Base-by-base conservation (phyloP, 2,329 filamentous ascomycete species). In the Xylaria sp. region DNA sequence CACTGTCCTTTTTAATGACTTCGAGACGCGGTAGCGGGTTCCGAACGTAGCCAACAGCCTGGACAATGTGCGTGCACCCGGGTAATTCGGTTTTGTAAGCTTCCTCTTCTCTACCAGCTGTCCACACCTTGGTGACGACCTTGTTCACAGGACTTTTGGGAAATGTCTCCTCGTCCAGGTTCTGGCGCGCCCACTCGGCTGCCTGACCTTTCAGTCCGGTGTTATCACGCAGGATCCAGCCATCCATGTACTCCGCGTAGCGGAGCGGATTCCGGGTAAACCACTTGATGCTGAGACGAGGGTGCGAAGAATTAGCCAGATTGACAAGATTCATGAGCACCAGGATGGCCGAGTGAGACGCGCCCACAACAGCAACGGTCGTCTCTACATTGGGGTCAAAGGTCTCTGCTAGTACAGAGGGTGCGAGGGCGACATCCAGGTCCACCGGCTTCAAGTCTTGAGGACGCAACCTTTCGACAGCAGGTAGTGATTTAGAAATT, bases 171-270 rank as follows among this genome's bases (percentile, higher is more conserved):
- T 80, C 79, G 64, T 87, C 84, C 0, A 88, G 76, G 59, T 86
- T 81, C 23, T 79, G 72, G 48, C 78, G 78, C 0, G 85, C 85
- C 76, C 84, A 88, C 4, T 77, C 74, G 0, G 84, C 84, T 0
- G 83, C 83, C 44, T 78, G 75, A 18, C 85, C 84, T 70, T 88
- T 87, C 34, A 88, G 75, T 2, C 85, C 85, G 0, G 84, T 87
- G 71, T 87, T 88, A 68, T 88, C 85, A 57, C 82, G 79, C 30
- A 85, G 71, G 60, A 87, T 86, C 83, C 84, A 87, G 59, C 81
- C 83, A 62, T 85, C 83, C 72, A 77, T 82, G 69, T 80, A 82
- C 66, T 83, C 79, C 13, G 85, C 85, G 63, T 87, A 88, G 23
- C 82, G 80, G 8, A 87, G 76, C 1, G 77, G 72, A 65, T 84